Conservation (phyloP, 257 asterid genomes). For the Solanum virginianum region DNA sequence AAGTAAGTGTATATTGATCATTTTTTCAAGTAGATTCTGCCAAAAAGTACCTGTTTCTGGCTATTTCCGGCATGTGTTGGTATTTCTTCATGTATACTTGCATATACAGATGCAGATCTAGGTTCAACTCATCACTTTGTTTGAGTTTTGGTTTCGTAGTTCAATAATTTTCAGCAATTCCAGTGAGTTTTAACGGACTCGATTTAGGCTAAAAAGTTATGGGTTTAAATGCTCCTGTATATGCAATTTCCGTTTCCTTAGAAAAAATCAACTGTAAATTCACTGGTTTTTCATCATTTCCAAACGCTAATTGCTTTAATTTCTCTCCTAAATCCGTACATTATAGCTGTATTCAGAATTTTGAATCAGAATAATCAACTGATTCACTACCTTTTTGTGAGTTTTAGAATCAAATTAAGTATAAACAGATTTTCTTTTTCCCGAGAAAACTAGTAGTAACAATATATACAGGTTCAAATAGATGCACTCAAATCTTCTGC, state of each 20-base stretch:
- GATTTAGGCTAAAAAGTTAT: background rate
- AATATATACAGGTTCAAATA: background rate
- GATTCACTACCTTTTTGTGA: background rate
- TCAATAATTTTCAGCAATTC: background rate
- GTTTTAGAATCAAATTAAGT: background rate
- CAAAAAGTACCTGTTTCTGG: background rate
- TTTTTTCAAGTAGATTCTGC: background rate
- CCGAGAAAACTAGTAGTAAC: too few species aligned
- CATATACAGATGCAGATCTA: background rate
- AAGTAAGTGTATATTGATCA: too few species aligned
- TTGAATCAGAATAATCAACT: background rate
- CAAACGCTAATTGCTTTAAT: background rate
- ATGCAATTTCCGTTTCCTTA: too few species aligned
- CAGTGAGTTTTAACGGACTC: background rate
- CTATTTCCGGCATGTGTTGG: background rate
- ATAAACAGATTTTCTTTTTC: too few species aligned
- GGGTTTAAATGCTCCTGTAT: background rate
- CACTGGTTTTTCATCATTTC: background rate
- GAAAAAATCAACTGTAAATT: background rate
- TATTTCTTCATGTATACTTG: too few species aligned
- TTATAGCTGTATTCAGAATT: background rate
- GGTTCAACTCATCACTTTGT: background rate
- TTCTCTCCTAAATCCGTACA: background rate
- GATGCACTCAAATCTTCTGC: background rate
- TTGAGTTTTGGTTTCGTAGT: background rate